Conservation (phyloP, 2,329 filamentous ascomycete genomes). For the Fusarium drepaniforme region DNA sequence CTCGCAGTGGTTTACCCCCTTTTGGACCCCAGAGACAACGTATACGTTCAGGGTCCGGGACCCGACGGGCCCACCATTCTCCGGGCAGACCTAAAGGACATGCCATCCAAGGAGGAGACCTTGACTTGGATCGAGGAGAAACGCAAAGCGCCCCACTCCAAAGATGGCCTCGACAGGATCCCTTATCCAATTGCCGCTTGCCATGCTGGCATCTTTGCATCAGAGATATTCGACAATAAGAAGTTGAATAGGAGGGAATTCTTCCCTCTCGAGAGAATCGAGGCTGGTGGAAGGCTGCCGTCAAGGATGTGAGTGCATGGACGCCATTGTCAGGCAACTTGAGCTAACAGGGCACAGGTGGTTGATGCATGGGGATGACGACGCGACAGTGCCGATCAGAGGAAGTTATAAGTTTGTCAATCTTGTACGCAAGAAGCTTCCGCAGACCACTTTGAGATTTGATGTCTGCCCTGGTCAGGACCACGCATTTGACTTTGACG, state of each 20-base stretch:
- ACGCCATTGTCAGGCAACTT: accelerated
- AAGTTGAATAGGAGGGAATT: conserved; percentile 4
- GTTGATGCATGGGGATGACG: conserved; percentile 40
- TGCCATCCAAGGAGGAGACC: conserved; percentile 21
- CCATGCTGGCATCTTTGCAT: conserved; percentile 30
- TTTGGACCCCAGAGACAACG: conserved; percentile 34
- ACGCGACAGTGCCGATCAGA: conserved; percentile 16
- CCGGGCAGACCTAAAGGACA: conserved; percentile 11
- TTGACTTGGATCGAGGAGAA: conserved; percentile 36
- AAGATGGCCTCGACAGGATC: conserved; percentile 23
- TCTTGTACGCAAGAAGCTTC: conserved; percentile 9
- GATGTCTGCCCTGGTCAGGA: conserved; percentile 32
- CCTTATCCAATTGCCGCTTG: conserved; percentile 17
- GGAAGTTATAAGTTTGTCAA: conserved; percentile 21
- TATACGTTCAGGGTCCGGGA: conserved; percentile 20
- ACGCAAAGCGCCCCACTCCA: background rate
- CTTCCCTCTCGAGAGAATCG: conserved; percentile 30
- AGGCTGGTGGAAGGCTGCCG: conserved; percentile 26
- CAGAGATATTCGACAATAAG: conserved; percentile 29
- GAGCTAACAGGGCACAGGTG: conserved; percentile 16
- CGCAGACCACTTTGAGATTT: conserved; percentile 20
- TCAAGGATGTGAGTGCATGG: conserved; percentile 20
- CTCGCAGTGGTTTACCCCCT: conserved; percentile 37
- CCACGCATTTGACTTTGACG: conserved; percentile 39
- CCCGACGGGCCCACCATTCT: conserved; percentile 22